These are phyloP conservation scores for Pichia sp. DNA, from an alignment of 1,139 yeast species.

Conservation along the genomic window DNA sequence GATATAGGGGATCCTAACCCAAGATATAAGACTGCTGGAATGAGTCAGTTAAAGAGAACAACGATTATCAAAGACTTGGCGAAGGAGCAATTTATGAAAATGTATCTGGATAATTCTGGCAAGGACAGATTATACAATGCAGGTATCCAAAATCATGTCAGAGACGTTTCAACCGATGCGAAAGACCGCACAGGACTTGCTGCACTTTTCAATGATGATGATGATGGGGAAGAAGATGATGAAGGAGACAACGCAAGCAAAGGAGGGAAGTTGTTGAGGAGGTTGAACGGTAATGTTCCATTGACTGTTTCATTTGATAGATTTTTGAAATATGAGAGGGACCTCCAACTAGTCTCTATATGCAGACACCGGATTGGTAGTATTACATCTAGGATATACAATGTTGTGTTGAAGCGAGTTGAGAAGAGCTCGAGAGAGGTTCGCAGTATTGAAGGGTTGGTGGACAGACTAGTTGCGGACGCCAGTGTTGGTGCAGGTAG, in stretches of 20 bases:
- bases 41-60: constrained; percentile 60
- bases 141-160: constrained; percentile 6
- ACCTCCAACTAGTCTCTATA: constrained; percentile 57
- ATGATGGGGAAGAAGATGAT: constrained; percentile 17
- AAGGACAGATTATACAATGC: constrained; percentile 19
- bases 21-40: constrained; percentile 35
- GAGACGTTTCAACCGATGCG: not conserved
- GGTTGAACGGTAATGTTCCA: constrained; percentile 46
- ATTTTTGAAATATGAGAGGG: constrained; percentile 63
- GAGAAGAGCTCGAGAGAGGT: constrained; percentile 54
- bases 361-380: constrained; percentile 69
- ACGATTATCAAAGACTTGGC: constrained; percentile 63
- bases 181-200: constrained; percentile 7
- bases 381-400: constrained; percentile 62
- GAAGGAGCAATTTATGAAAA: constrained; percentile 31
- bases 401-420: constrained; percentile 50
- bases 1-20: constrained; percentile 27
- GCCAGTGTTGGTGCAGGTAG: constrained; percentile 19
- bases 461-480: constrained; percentile 28
- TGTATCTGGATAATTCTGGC: constrained; percentile 25
- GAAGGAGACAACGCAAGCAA: not conserved
- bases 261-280: constrained; percentile 14
- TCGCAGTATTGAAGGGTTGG: constrained; percentile 24
- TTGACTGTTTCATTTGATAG: constrained; percentile 63
- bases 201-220: constrained; percentile 14